phyloP scores from a whole-genome alignment of 2,329 filamentous ascomycete genomes.

The Alternaria gansuensis region DNA sequence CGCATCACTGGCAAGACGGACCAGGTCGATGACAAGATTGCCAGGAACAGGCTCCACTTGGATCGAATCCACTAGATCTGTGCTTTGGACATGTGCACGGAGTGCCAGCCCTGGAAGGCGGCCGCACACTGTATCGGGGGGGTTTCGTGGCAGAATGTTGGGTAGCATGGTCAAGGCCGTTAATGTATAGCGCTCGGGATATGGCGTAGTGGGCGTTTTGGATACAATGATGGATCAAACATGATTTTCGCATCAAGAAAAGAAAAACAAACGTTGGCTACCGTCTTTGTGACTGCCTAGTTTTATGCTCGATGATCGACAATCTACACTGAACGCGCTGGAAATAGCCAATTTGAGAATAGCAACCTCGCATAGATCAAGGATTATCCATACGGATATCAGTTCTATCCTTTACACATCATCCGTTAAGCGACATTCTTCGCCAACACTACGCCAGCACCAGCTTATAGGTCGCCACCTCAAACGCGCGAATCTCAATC shows the following conservation, averaged over 20 bases:
- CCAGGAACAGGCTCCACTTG: slow-evolving; percentile 77
- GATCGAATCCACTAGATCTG: slow-evolving; percentile 65
- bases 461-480: slow-evolving; percentile 82
- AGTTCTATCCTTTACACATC: neutral
- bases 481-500: slow-evolving; percentile 74
- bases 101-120: neutral
- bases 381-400: neutral
- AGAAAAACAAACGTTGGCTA: too few species aligned
- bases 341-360: neutral
- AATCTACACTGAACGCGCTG: neutral
- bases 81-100: neutral
- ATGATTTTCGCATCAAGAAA: neutral
- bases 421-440: neutral
- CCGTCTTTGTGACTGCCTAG: neutral
- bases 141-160: neutral
- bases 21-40: slow-evolving; percentile 77
- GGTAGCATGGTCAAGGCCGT: neutral
- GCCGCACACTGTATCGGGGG: too few species aligned
- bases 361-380: neutral
- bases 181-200: neutral
- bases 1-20: slow-evolving; percentile 85
- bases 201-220: neutral
- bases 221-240: neutral
- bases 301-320: neutral
- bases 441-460: slow-evolving; percentile 21